These are phyloP conservation scores for Zoysia pacifica DNA, from an alignment of 176 grass and related monocot genomes.

Conservation along the genomic window DNA sequence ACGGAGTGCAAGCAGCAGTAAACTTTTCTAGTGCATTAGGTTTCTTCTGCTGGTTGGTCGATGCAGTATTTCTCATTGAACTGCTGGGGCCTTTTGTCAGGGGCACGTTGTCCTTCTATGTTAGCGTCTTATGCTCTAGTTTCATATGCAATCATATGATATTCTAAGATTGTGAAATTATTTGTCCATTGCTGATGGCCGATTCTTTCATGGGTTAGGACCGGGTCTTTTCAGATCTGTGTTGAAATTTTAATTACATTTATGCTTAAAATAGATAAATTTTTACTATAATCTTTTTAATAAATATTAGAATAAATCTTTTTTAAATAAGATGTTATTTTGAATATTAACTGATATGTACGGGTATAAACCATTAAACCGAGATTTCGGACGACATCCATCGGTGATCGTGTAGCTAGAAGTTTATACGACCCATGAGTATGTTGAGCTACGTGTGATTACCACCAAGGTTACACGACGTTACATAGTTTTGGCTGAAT, in stretches of 20 bases:
- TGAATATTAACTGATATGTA: too few relatives aligned
- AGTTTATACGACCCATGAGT: too few relatives aligned
- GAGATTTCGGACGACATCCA: too few relatives aligned
- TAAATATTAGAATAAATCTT: too few relatives aligned
- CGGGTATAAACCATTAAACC: too few relatives aligned
- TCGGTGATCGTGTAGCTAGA: too few relatives aligned
- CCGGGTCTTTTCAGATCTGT: background rate
- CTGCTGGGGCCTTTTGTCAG: background rate
- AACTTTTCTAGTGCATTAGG: background rate
- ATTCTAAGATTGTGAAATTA: background rate
- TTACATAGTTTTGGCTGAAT: too few relatives aligned
- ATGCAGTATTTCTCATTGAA: conserved; percentile 40
- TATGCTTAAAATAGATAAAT: too few relatives aligned
- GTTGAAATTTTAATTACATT: background rate
- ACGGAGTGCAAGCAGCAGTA: conserved; percentile 96
- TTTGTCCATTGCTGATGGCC: background rate
- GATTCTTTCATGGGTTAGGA: background rate
- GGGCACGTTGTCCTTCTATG: background rate
- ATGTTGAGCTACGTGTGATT: too few relatives aligned
- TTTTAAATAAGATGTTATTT: too few relatives aligned
- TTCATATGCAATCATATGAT: conserved; percentile 15
- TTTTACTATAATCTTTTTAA: too few relatives aligned
- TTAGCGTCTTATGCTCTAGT: conserved; percentile 31
- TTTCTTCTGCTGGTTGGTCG: background rate
- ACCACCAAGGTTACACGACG: too few relatives aligned